Percentiles rank a stretch among this genome's conserved stretches.
These are phyloP conservation scores for Suillus tomentosus DNA, from an alignment of 768 basidiomycete species.

Conservation along the genomic window DNA sequence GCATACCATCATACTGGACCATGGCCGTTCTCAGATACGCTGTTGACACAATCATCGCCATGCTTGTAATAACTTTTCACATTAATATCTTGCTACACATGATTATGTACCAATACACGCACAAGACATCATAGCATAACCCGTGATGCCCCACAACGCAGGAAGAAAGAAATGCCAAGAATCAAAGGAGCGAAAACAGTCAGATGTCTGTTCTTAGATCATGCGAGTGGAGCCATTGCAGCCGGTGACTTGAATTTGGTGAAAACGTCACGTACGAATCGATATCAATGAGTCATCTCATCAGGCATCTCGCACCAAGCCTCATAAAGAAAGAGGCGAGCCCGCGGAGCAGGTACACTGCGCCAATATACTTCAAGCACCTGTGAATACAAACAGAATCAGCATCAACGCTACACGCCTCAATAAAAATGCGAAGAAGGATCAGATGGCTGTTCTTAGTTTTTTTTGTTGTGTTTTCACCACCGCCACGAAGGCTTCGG, in stretches of 20 bases:
- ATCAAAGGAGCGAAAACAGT: not conserved
- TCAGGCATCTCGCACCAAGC: not conserved
- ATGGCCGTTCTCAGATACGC: not conserved
- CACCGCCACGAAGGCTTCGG: slow-evolving; percentile 32
- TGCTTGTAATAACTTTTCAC: not conserved
- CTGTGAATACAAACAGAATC: not conserved
- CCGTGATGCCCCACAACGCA: not conserved
- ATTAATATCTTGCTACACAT: not conserved
- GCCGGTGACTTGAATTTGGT: not conserved
- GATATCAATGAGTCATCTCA: not conserved
- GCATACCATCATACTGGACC: not conserved
- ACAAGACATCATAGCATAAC: not conserved
- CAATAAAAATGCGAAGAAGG: slow-evolving; percentile 3
- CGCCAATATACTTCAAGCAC: not conserved
- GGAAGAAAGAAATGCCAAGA: not conserved
- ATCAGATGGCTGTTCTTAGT: slow-evolving; percentile 40
- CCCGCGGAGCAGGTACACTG: not conserved
- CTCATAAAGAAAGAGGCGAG: not conserved
- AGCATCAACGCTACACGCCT: not conserved
- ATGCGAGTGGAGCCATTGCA: not conserved
- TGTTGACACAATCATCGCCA: not conserved
- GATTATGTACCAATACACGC: slow-evolving; percentile 1
- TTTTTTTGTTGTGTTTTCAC: slow-evolving; percentile 29
- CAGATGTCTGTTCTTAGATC: not conserved
- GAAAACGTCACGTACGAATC: not conserved